A percentile compares a stretch with the other conserved stretches of the same genome.
Conservation (phyloP, 1,139 yeast species). For the Taiozyma sp. region DNA sequence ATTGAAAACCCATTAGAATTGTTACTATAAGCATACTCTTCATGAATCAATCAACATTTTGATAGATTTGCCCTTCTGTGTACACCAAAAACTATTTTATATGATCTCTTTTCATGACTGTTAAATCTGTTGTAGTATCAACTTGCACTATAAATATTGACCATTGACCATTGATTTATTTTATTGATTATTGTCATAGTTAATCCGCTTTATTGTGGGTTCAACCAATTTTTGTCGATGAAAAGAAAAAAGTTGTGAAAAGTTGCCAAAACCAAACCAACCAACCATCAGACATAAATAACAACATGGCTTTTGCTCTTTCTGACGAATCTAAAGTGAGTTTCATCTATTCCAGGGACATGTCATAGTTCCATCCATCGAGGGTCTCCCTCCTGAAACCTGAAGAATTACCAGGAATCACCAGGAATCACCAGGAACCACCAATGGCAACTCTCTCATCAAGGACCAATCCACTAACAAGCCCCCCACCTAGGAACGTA, state of each 20-base stretch:
- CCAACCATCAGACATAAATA: conserved; percentile 1
- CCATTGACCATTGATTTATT: too few relatives aligned
- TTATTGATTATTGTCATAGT: too few relatives aligned
- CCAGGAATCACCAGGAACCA: too few relatives aligned
- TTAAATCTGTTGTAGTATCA: neutral
- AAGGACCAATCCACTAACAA: too few relatives aligned
- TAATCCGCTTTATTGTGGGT: neutral
- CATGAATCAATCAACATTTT: neutral
- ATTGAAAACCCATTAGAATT: conserved; percentile 95
- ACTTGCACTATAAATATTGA: too few relatives aligned
- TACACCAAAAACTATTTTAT: neutral
- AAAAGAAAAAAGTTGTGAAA: neutral
- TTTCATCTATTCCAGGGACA: neutral
- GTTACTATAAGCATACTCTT: conserved; percentile 45
- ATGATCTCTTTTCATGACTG: neutral
- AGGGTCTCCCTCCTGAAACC: too few relatives aligned
- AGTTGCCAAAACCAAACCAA: neutral
- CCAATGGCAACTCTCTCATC: neutral
- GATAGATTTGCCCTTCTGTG: neutral
- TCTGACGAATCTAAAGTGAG: conserved; percentile 42
- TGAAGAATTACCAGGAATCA: too few relatives aligned
- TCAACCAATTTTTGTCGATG: neutral
- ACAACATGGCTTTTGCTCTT: conserved; percentile 35
- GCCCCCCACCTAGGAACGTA: conserved; percentile 57
- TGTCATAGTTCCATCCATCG: neutral